phyloP scores from a whole-genome alignment of 768 basidiomycete genomes.

The Tubosaeta sp. region DNA sequence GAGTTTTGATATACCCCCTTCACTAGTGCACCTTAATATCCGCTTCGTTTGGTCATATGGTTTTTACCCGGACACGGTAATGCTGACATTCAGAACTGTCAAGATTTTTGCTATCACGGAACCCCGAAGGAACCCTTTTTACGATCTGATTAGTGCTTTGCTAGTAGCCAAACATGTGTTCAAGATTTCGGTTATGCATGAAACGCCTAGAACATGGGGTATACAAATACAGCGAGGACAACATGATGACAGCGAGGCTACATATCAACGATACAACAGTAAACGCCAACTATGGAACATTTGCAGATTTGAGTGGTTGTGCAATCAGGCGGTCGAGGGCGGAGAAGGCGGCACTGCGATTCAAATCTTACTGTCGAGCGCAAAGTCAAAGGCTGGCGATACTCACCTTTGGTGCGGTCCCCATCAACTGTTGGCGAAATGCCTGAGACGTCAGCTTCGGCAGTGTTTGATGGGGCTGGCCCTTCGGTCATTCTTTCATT shows the following conservation, averaged over 20 bases:
- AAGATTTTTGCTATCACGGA: constrained; percentile 25
- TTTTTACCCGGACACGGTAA: constrained; percentile 27
- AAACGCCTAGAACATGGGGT: not conserved
- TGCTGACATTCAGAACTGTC: constrained; percentile 21
- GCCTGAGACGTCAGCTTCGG: not conserved
- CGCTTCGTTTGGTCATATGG: constrained; percentile 32
- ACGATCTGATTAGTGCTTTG: constrained; percentile 32
- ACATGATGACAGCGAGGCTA: not conserved
- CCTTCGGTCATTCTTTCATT: not conserved
- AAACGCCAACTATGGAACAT: not conserved
- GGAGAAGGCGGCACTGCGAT: constrained; percentile 2
- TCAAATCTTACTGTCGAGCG: not conserved
- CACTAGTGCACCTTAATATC: constrained; percentile 35
- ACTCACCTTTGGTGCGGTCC: not conserved
- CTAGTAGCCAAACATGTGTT: constrained; percentile 21
- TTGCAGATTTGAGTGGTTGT: not conserved
- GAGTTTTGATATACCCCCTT: constrained; percentile 34
- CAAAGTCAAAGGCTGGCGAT: not conserved
- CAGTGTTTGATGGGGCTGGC: not conserved
- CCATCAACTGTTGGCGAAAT: not conserved
- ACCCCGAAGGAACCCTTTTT: constrained; percentile 17
- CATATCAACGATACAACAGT: not conserved
- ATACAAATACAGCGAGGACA: constrained; percentile 5
- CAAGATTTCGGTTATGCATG: constrained; percentile 11
- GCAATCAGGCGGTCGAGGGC: not conserved